Base-by-base conservation (phyloP, 2,329 filamentous ascomycete species). In the Lecanicillium sp. region DNA sequence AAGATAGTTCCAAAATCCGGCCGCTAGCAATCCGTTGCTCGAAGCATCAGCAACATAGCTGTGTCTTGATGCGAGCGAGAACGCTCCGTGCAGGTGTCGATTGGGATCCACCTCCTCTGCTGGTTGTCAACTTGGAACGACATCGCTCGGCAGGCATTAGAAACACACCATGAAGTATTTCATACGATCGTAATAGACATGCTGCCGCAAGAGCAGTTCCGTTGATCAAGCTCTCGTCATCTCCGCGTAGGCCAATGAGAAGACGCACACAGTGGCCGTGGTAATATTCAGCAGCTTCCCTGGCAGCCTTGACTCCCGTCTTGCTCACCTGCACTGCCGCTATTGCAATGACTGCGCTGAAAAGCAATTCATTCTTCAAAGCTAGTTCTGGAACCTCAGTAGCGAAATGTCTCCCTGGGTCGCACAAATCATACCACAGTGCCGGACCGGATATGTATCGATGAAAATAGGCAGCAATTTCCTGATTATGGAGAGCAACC, bases 1-100 rank as follows among this genome's bases (percentile, higher is more conserved):
- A 0, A 72, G 56, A 38, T 70, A 70, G 42, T 72, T 73, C 68
- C 67, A 72, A 39, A 67, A 66, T 0, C 67, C 67, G 1, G 67
- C 61, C 4, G 55, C 54, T 2, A 60, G 44, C 0, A 71, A 46
- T 0, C 55, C 54, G 3, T 50, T 42, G 1, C 48, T 46, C 2
- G 48, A 29, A 1, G 50, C 43, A 3, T 48, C 51, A 1, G 51
- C 43, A 6, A 49, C 40, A 2, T 50, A 40, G 38, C 25, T 49
- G 7, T 51, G 48, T 4, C 53, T 49, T 1, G 58, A 60, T 1
- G 60, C 56, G n/a, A 69, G 51, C 1, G 66, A 67, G 39, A 65
- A 70, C 1, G 64, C 65, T 0, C 67, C 67, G n/a, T 57, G 57
- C 2, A 71, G 56, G 29, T 71, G 67, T 36, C 58, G 58, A 31